Evolutionary conservation across 192 early-diverging fungal species (phyloP).

Genomic region (Podila epigama): DNA sequence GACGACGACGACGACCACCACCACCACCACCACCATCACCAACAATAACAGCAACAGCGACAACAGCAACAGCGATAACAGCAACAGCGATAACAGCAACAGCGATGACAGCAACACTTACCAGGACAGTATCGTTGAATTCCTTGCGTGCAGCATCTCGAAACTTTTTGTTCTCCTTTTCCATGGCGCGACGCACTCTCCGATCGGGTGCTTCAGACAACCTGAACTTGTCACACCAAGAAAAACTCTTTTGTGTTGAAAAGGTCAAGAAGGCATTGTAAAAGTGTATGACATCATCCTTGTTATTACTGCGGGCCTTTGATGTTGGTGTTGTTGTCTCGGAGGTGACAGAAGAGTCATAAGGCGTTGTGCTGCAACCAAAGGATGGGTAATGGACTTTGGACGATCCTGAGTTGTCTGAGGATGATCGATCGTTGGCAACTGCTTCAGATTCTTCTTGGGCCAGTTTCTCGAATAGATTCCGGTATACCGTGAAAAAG

Average conservation of each 20-base stretch:
- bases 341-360: no score
- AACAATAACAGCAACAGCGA: no score
- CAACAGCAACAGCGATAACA: no score
- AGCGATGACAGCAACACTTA: no score
- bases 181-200: slow-evolving; percentile 80
- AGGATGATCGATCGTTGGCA: slow-evolving; percentile 50
- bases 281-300: slow-evolving; percentile 73
- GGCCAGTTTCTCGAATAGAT: slow-evolving; percentile 78
- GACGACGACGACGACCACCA: no score
- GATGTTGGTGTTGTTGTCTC: slow-evolving; percentile 57
- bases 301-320: no score
- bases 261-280: slow-evolving; percentile 87
- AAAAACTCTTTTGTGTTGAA: slow-evolving; percentile 85
- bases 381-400: slow-evolving; percentile 62
- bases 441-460: slow-evolving; percentile 80
- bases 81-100: no score
- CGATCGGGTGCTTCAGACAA: slow-evolving; percentile 87
- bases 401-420: slow-evolving; percentile 36
- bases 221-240: slow-evolving; percentile 91
- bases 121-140: slow-evolving; percentile 76
- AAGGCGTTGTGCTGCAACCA: slow-evolving; percentile 71
- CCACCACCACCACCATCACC: no score
- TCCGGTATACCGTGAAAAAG: slow-evolving; percentile 85
- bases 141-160: slow-evolving; percentile 78
- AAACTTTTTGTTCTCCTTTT: slow-evolving; percentile 88